A percentile compares a stretch with the other conserved stretches of the same genome.
Conservation (phyloP, 257 asterid genomes). For the Fraxinus americana region DNA sequence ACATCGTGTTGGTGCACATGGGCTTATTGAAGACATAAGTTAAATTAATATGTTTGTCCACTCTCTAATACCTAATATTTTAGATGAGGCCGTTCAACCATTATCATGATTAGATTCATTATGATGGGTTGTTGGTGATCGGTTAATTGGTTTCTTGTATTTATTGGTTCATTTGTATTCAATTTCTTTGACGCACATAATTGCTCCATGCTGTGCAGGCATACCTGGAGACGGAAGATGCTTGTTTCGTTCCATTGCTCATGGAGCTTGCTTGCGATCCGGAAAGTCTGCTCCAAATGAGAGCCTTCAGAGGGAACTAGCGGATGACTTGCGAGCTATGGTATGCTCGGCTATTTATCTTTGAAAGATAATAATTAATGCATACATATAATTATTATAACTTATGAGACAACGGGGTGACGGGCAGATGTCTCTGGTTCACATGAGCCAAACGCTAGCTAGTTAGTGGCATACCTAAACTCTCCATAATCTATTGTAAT, state of each 20-base stretch:
- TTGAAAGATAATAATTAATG: not conserved
- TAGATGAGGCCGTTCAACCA: not conserved
- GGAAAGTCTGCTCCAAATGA: conserved; percentile 82
- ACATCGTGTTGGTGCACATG: not conserved
- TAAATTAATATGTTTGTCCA: not conserved
- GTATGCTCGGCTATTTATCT: conserved; percentile 41
- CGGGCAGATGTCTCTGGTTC: not conserved
- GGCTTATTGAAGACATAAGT: not conserved
- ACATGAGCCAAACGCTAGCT: not conserved
- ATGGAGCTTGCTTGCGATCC: conserved; percentile 83
- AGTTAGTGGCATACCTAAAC: not conserved
- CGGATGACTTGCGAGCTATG: conserved; percentile 80
- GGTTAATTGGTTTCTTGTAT: not conserved
- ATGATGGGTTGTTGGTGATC: not conserved
- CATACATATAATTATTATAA: not conserved
- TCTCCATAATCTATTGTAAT: not conserved
- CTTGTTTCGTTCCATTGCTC: conserved; percentile 91
- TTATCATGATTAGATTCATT: not conserved
- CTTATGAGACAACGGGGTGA: not conserved
- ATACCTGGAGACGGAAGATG: conserved; percentile 99
- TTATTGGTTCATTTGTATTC: not conserved
- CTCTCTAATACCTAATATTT: not conserved
- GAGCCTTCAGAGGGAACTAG: conserved; percentile 69
- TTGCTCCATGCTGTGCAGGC: conserved; percentile 50
- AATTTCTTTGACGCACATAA: conserved; percentile 21